Percentiles rank a stretch among this genome's conserved stretches.
Conservation (phyloP, 2,329 filamentous ascomycete species). For the Taxawa tesnikishii region DNA sequence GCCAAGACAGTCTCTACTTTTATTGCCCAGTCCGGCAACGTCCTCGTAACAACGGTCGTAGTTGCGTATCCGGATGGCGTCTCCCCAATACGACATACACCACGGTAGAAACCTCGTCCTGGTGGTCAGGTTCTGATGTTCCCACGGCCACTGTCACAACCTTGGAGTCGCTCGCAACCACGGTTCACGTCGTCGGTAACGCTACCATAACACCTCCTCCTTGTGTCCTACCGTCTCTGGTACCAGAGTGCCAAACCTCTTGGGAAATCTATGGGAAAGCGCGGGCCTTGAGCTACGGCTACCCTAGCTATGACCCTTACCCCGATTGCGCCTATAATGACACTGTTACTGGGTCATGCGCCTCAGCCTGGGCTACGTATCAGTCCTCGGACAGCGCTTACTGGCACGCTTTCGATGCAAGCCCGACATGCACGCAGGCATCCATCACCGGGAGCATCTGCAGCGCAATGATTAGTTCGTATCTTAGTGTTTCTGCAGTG, state of each 20-base stretch:
- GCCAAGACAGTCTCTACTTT: neutral
- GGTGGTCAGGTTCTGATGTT: neutral
- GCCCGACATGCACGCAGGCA: no score
- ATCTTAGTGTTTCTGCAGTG: no score
- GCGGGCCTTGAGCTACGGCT: neutral
- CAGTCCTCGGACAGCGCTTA: no score
- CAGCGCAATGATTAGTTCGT: no score
- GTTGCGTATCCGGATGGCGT: no score
- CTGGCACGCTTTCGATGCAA: no score
- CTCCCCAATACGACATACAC: neutral
- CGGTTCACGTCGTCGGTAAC: neutral
- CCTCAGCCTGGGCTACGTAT: neutral
- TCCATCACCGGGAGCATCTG: no score
- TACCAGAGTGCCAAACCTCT: neutral
- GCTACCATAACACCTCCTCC: neutral
- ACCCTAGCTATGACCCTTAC: neutral
- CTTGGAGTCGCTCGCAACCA: neutral
- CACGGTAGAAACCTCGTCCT: neutral
- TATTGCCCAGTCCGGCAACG: neutral
- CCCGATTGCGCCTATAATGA: neutral
- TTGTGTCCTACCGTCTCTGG: neutral
- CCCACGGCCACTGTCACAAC: neutral
- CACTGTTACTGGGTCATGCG: neutral
- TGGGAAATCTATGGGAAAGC: neutral
- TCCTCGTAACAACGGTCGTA: no score